These are phyloP conservation scores for Phytophthora hibernalis DNA, from an alignment of 352 stramenopile species.

Conservation along the genomic window DNA sequence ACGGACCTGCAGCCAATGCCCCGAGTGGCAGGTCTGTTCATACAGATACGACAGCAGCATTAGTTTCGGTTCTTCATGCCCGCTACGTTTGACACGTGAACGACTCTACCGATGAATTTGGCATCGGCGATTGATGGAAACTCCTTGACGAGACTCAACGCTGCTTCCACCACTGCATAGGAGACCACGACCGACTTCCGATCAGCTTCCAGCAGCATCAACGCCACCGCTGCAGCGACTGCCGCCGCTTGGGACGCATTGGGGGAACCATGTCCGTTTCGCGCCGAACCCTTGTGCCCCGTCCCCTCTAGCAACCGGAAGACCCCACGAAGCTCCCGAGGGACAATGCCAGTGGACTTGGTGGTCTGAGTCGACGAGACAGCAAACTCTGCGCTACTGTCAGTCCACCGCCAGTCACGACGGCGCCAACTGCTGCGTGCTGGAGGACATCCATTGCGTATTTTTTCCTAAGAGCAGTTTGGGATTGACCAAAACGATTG, in stretches of 20 bases:
- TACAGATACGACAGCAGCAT: constrained; percentile 1
- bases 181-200: constrained; percentile 58
- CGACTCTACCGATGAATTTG: constrained; percentile 55
- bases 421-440: constrained; percentile 51
- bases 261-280: constrained; percentile 17
- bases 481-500: constrained; percentile 20
- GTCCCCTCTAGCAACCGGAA: constrained; percentile 62
- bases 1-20: constrained; percentile 40
- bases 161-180: constrained; percentile 58
- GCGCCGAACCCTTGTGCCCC: constrained; percentile 22
- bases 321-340: constrained; percentile 62
- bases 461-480: constrained; percentile 10
- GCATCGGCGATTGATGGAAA: constrained; percentile 39
- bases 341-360: constrained; percentile 57
- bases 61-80: not conserved
- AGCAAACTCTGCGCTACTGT: constrained; percentile 49
- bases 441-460: constrained; percentile 41
- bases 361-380: constrained; percentile 42
- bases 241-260: constrained; percentile 50
- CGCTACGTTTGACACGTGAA: not conserved
- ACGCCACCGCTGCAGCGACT: constrained; percentile 39
- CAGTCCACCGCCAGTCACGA: constrained; percentile 41
- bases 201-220: constrained; percentile 55
- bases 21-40: constrained; percentile 53
- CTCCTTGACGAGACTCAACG: constrained; percentile 44